Percentiles rank a stretch among this genome's conserved stretches.
Conservation (phyloP, 768 basidiomycete genomes). For the Holtermannia corniformis region DNA sequence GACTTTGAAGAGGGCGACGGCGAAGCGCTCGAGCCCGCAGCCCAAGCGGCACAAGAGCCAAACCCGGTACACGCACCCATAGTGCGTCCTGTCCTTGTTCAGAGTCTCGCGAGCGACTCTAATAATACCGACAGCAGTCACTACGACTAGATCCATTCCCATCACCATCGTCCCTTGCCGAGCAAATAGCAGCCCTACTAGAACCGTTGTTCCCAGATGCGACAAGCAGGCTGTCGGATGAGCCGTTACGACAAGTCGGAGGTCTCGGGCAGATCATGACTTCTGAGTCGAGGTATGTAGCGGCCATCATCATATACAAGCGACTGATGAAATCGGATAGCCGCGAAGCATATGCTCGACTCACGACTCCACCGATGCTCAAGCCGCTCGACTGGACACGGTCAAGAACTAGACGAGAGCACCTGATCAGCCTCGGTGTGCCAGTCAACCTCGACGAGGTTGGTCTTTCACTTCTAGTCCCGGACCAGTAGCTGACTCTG, state of each 20-base stretch:
- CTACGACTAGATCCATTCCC: slow-evolving; percentile 60
- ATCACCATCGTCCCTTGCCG: slow-evolving; percentile 50
- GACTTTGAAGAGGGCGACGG: slow-evolving; percentile 57
- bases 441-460: slow-evolving; percentile 94
- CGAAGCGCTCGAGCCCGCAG: slow-evolving; percentile 39
- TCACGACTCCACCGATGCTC: slow-evolving; percentile 59
- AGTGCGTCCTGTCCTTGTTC: neutral
- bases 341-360: slow-evolving; percentile 66
- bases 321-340: slow-evolving; percentile 44
- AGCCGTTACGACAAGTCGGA: slow-evolving; percentile 66
- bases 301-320: neutral
- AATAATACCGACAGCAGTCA: slow-evolving; percentile 49
- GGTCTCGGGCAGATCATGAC: slow-evolving; percentile 71
- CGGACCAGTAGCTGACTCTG: slow-evolving; percentile 45
- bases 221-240: slow-evolving; percentile 50
- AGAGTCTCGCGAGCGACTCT: neutral
- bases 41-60: slow-evolving; percentile 10
- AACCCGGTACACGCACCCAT: slow-evolving; percentile 3
- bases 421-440: slow-evolving; percentile 81
- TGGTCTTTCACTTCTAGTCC: slow-evolving; percentile 2
- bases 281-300: slow-evolving; percentile 59
- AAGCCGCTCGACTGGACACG: slow-evolving; percentile 91
- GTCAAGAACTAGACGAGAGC: slow-evolving; percentile 79
- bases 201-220: slow-evolving; percentile 50
- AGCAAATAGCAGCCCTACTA: slow-evolving; percentile 58